Evolutionary conservation across 805 yeast species (phyloP), one percentile per base, ranked within the genome.

Genomic region (Schizosaccharomyces japonicus): DNA sequence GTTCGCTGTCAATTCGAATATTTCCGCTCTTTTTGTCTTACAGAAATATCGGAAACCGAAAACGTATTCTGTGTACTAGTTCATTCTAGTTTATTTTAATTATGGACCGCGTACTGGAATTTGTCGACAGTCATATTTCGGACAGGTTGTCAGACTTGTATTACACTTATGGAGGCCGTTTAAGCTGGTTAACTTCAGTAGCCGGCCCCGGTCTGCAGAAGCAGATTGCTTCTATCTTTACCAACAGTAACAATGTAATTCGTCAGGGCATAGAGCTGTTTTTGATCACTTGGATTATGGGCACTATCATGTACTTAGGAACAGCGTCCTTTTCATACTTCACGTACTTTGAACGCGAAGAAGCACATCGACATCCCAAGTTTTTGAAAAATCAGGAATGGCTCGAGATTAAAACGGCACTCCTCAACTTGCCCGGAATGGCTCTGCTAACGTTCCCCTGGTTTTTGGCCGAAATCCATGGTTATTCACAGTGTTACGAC

Each of bases 311-410:
- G 42, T 90, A 90, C 62, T 66, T 84, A 39, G 54, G 64, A 17
- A 78, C 75, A 47, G 96, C 96, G 2, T 67, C 76, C 13, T 55
- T 80, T n/a, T 76, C 93, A 8, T 90, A 80, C 60, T 54, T 68
- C 32, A 74, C 78, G 54, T 75, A 90, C 23, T 90, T 82, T 60
- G 95, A 90, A 63, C 79, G 77, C 59, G 76, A 76, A 48, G 81
- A 83, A 50, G 83, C 87, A 71, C 82, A 87, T 64, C 10, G 13
- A n/a, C 98, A 90, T 62, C 98, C 98, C 50, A 73, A 94, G 61
- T 87, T 81, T 63, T 70, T 90, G 63, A 90, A 90, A 61, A 87
- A 90, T 65, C 98, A 90, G 66, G 75, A 90, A 73, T 64, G 72
- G 4, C 65, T 82, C 58, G 98, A 90, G 61, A 80, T 87, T 52